Percentiles rank a stretch among this genome's conserved stretches.
phyloP scores from a whole-genome alignment of 208 protist species.

The Leishmania turanica region DNA sequence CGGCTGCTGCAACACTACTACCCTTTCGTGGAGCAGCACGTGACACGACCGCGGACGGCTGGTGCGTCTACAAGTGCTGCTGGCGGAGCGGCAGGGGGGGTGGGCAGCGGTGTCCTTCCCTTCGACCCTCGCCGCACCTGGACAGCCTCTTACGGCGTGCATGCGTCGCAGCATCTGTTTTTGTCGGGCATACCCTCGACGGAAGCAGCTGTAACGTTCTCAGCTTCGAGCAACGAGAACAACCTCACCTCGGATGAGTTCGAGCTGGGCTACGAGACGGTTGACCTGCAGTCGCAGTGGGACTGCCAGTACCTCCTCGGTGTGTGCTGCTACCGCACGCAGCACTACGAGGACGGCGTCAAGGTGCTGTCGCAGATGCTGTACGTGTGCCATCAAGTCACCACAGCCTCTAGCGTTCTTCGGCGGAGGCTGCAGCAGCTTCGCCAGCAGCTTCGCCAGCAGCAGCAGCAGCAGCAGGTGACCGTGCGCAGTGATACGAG shows the following conservation, averaged over 20 bases:
- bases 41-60: conserved; percentile 28
- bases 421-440: conserved; percentile 16
- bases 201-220: background rate
- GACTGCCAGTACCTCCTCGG: conserved; percentile 81
- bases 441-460: background rate
- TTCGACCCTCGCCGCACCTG: conserved; percentile 27
- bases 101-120: conserved; percentile 6
- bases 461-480: background rate
- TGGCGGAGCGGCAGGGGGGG: background rate
- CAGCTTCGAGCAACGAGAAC: background rate
- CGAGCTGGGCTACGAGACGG: conserved; percentile 21
- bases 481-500: background rate
- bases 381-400: conserved; percentile 27
- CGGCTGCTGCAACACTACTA: conserved; percentile 66
- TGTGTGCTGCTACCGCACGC: conserved; percentile 69
- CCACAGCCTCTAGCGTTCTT: conserved; percentile 14
- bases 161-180: background rate
- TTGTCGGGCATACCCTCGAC: background rate
- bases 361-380: conserved; percentile 61
- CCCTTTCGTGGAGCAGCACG: conserved; percentile 52
- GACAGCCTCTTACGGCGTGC: background rate
- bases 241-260: background rate
- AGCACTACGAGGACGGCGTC: conserved; percentile 63
- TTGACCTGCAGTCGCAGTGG: conserved; percentile 61
- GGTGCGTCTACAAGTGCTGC: background rate